phyloP scores from a whole-genome alignment of 805 yeast genomes.

The Tetrapisispora arboricola region DNA sequence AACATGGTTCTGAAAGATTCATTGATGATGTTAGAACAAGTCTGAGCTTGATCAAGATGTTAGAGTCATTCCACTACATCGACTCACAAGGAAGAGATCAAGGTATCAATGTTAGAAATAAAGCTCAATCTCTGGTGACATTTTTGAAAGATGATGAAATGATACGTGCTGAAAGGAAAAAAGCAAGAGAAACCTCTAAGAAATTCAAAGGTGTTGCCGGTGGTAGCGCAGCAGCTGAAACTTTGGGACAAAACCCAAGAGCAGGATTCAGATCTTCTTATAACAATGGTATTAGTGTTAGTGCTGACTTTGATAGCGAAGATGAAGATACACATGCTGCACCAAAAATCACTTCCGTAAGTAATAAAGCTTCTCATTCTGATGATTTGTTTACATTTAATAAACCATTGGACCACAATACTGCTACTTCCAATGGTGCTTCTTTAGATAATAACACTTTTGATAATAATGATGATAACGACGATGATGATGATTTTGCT shows the following conservation, averaged over 20 bases:
- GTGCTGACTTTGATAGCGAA: slow-evolving; percentile 38
- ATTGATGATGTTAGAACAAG: slow-evolving; percentile 91
- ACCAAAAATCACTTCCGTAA: slow-evolving; percentile 53
- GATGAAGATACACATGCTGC: slow-evolving; percentile 49
- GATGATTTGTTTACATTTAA: slow-evolving; percentile 2
- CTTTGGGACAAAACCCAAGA: slow-evolving; percentile 17
- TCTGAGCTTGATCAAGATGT: slow-evolving; percentile 69
- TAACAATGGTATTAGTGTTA: slow-evolving; percentile 25
- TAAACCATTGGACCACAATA: not conserved
- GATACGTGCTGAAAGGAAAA: slow-evolving; percentile 77
- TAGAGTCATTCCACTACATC: slow-evolving; percentile 85
- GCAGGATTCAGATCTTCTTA: slow-evolving; percentile 21
- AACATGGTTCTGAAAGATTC: slow-evolving; percentile 89
- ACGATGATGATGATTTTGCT: slow-evolving; percentile 66
- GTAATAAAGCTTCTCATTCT: slow-evolving; percentile 21
- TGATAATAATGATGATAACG: slow-evolving; percentile 29
- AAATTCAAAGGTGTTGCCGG: slow-evolving; percentile 78
- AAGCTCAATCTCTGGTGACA: slow-evolving; percentile 65
- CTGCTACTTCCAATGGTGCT: slow-evolving; percentile 29
- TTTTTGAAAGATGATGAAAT: slow-evolving; percentile 66
- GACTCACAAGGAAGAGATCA: slow-evolving; percentile 93
- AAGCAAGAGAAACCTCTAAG: slow-evolving; percentile 76
- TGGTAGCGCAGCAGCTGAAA: slow-evolving; percentile 33
- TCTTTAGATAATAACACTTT: not conserved
- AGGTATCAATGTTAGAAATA: slow-evolving; percentile 88